Base-by-base conservation (phyloP, 192 early-diverging fungal genomes). In the Umbelopsis vinacea region DNA sequence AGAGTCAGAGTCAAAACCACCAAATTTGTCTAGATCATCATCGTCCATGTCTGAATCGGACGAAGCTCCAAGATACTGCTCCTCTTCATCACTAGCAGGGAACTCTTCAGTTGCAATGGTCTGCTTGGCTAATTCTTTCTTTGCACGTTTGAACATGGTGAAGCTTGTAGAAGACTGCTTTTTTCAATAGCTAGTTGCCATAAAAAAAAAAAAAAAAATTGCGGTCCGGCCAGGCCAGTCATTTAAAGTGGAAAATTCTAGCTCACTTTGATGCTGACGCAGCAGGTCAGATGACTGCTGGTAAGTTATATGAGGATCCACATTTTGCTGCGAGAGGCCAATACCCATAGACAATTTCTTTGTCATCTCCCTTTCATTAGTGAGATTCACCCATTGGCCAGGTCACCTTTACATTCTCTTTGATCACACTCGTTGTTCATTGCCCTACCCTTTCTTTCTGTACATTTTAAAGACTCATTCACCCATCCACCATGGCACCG, bases 71-170 rank as follows among this genome's bases (percentile, higher is more conserved):
- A 57, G 71, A 17, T 69, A 57, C 46, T 52, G 66, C 21, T 77
- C 76, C 23, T 77, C 71, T 11, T 71, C 60, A 26, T 76, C 74
- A 8, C 46, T 46, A 3, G 66, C 74, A 14, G 53, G 46, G 8
- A 75, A 66, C 22, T 63, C 69, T 54, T 70, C 52, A 17, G 69
- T 70, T 21, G 48, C 40, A 46, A 77, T 77, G 21, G 72, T 37
- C n/a, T 77, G 76, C 38, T 77, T 77, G n/a, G 53, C 69, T 29
- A 77, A 60, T 37, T 77, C 76, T 47, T 77, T 73, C 46, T 48
- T 45, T 43, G 67, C 76, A 69, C 76, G 76, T 70, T 77, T 77
- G 48, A 77, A 77, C 76, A 77, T 77, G 40, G 40, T 43, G 3
- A 63, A 63, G 57, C 26, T 37, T 37, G 6, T 22, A 3, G 3